Percentiles rank a stretch among this genome's conserved stretches.
phyloP scores from a whole-genome alignment of 2,329 filamentous ascomycete species.

The Colletotrichum spaethianum region DNA sequence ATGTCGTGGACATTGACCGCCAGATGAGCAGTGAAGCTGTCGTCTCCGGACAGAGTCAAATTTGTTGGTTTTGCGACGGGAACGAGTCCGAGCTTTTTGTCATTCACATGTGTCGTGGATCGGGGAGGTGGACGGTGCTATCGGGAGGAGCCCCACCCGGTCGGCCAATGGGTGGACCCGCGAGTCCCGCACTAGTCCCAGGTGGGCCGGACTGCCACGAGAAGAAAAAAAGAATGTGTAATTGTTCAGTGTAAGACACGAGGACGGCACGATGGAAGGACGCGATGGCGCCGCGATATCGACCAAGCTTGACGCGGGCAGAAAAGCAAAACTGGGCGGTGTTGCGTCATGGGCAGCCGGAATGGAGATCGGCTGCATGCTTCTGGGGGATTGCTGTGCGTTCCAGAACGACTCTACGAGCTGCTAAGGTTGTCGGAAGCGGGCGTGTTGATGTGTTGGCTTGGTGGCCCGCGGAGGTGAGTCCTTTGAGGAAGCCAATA shows the following conservation, averaged over 20 bases:
- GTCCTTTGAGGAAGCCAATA: neutral
- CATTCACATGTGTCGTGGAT: conserved; percentile 40
- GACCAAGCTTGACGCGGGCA: neutral
- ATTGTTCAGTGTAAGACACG: conserved; percentile 34
- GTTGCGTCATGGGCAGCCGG: conserved; percentile 23
- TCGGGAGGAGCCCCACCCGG: conserved; percentile 17
- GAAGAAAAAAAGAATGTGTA: conserved; percentile 35
- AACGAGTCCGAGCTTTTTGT: conserved; percentile 25
- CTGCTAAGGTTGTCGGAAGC: neutral
- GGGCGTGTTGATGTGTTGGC: neutral
- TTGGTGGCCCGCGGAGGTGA: neutral
- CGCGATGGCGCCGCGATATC: conserved; percentile 19
- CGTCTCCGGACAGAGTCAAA: neutral
- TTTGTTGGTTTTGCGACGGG: neutral
- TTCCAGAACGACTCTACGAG: conserved; percentile 16
- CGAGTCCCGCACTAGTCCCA: conserved; percentile 14
- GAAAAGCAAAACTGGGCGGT: conserved; percentile 9
- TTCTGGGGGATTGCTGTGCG: neutral
- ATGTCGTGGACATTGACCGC: neutral
- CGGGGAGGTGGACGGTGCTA: conserved; percentile 29
- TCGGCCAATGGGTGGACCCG: conserved; percentile 30
- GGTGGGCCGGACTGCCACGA: conserved; percentile 8
- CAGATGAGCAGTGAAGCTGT: neutral
- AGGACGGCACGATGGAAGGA: neutral
- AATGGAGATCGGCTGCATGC: conserved; percentile 1